These are phyloP conservation scores for Pichia sp. DNA, from an alignment of 1,139 yeast species.

Conservation along the genomic window DNA sequence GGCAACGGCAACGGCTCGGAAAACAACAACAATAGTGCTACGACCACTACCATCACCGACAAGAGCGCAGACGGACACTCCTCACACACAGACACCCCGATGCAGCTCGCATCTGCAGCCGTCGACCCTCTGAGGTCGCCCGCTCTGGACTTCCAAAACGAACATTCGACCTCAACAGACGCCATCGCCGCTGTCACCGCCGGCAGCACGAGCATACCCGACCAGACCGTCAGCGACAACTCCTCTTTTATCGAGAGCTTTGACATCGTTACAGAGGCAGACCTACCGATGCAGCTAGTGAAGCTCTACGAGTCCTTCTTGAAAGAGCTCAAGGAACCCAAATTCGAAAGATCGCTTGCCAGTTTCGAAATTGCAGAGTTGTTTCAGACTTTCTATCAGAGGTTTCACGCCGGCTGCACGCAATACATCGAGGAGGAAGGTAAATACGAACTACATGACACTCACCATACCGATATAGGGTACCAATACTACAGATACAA, in stretches of 20 bases:
- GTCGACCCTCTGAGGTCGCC: neutral
- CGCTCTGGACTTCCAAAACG: neutral
- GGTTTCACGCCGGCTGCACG: conserved; percentile 29
- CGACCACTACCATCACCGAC: too few species aligned
- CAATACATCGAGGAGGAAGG: conserved; percentile 28
- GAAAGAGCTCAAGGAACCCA: conserved; percentile 50
- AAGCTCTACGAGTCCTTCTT: conserved; percentile 40
- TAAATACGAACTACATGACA: conserved; percentile 25
- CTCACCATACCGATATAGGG: conserved; percentile 25
- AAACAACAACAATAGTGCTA: neutral
- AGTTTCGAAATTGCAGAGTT: conserved; percentile 48
- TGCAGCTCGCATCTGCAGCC: too few species aligned
- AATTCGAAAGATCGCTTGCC: conserved; percentile 48
- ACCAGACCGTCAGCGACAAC: conserved; percentile 2
- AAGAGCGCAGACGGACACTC: too few species aligned
- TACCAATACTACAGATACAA: conserved; percentile 30
- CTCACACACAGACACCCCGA: too few species aligned
- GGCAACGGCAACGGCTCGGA: neutral
- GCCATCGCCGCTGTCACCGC: neutral
- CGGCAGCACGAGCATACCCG: too few species aligned
- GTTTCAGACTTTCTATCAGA: conserved; percentile 49
- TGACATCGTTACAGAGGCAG: conserved; percentile 20
- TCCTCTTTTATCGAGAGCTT: conserved; percentile 17
- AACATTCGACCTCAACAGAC: neutral
- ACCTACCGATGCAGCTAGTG: conserved; percentile 36